phyloP scores from a whole-genome alignment of 192 early-diverging fungal genomes.

The Backusella psychrophila region DNA sequence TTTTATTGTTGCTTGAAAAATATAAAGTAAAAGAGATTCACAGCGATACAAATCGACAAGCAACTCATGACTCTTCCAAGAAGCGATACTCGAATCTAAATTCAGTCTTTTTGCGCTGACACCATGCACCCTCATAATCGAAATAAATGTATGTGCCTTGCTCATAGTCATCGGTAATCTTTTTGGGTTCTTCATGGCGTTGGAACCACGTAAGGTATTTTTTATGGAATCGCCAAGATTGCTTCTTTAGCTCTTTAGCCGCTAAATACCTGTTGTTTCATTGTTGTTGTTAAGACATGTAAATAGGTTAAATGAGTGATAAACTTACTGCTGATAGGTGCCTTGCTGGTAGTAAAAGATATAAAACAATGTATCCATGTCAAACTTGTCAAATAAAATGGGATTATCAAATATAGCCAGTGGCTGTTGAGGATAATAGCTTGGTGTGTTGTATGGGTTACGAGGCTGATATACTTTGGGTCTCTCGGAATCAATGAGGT shows the following conservation, averaged over 20 bases:
- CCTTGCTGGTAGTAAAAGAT: constrained; percentile 98
- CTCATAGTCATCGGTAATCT: constrained; percentile 96
- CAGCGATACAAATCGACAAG: background rate
- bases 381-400: constrained; percentile 85
- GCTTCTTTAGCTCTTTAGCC: constrained; percentile 92
- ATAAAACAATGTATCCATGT: constrained; percentile 94
- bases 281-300: too few relatives aligned
- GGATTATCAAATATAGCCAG: constrained; percentile 81
- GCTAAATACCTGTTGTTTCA: constrained; percentile 69
- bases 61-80: constrained; percentile 23
- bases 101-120: constrained; percentile 92
- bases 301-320: background rate
- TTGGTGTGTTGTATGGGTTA: constrained; percentile 77
- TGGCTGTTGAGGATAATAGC: constrained; percentile 90
- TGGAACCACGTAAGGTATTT: constrained; percentile 99
- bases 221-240: constrained; percentile 98
- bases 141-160: constrained; percentile 98
- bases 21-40: too few relatives aligned
- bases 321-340: constrained; percentile 82
- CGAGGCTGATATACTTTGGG: constrained; percentile 77
- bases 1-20: too few relatives aligned
- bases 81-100: constrained; percentile 54
- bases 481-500: constrained; percentile 81
- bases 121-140: constrained; percentile 98
- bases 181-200: constrained; percentile 92